These are phyloP conservation scores for Podaxis sp. DNA, from an alignment of 768 basidiomycete genomes.

Conservation along the genomic window DNA sequence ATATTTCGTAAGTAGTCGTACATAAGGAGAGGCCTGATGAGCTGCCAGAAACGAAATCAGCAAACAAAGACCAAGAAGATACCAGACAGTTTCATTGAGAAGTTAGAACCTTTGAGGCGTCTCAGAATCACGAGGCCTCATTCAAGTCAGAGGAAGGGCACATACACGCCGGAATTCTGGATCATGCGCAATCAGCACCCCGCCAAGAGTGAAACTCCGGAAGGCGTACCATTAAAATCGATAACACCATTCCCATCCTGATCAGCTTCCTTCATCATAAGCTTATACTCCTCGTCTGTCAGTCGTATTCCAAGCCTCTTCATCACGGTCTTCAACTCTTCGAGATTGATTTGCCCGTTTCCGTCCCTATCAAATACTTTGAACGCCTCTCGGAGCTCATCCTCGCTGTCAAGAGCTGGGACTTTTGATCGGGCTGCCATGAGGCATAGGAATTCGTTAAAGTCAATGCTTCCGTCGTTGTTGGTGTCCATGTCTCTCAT, in stretches of 20 bases:
- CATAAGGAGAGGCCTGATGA: neutral
- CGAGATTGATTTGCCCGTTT: constrained; percentile 84
- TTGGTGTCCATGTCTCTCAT: constrained; percentile 82
- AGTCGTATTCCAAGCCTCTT: constrained; percentile 83
- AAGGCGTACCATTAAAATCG: constrained; percentile 63
- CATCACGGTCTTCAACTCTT: constrained; percentile 91
- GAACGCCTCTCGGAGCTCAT: constrained; percentile 96
- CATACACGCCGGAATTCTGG: constrained; percentile 16
- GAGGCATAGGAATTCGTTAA: constrained; percentile 77
- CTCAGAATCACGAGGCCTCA: neutral
- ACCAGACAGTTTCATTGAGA: neutral
- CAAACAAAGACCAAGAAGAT: neutral
- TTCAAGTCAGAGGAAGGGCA: neutral
- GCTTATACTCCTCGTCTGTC: constrained; percentile 74
- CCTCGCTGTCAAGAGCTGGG: constrained; percentile 47
- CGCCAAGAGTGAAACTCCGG: neutral
- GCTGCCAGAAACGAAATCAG: neutral
- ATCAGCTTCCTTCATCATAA: constrained; percentile 94
- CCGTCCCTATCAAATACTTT: constrained; percentile 97
- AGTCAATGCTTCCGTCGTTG: constrained; percentile 89
- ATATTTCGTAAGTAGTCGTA: neutral
- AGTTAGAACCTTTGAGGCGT: neutral
- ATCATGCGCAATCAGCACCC: neutral
- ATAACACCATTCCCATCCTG: constrained; percentile 82
- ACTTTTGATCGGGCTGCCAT: constrained; percentile 65